These are phyloP conservation scores for Byssothecium circinans DNA, from an alignment of 2,329 filamentous ascomycete genomes.

Conservation along the genomic window DNA sequence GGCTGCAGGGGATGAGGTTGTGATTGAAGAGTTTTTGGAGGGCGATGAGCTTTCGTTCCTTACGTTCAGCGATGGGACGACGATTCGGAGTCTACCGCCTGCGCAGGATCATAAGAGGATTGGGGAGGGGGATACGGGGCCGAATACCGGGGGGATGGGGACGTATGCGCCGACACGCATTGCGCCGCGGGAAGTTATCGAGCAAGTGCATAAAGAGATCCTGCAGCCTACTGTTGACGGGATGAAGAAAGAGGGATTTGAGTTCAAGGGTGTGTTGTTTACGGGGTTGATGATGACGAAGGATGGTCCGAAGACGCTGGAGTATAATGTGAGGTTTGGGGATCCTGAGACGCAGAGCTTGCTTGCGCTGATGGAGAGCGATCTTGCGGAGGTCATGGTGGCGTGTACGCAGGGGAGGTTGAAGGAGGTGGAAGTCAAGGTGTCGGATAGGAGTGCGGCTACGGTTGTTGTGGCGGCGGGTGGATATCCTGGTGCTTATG, in stretches of 20 bases:
- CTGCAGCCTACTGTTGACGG: slow-evolving; percentile 88
- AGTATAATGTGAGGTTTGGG: slow-evolving; percentile 92
- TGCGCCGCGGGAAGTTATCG: slow-evolving; percentile 64
- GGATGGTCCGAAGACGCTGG: slow-evolving; percentile 76
- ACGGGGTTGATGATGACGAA: slow-evolving; percentile 93
- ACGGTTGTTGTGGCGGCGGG: slow-evolving; percentile 93
- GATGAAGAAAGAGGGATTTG: slow-evolving; percentile 71
- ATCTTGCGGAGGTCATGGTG: slow-evolving; percentile 85
- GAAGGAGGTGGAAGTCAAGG: slow-evolving; percentile 66
- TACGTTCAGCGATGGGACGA: slow-evolving; percentile 87
- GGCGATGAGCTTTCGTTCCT: slow-evolving; percentile 92
- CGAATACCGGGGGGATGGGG: slow-evolving; percentile 97
- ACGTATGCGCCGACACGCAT: slow-evolving; percentile 78
- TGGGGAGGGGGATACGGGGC: slow-evolving; percentile 83
- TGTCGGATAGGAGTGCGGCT: slow-evolving; percentile 73
- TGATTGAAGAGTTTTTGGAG: slow-evolving; percentile 90
- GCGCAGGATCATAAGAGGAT: slow-evolving; percentile 98
- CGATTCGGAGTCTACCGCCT: slow-evolving; percentile 79
- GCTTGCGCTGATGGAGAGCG: slow-evolving; percentile 78
- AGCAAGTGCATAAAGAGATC: slow-evolving; percentile 75
- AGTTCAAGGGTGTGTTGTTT: slow-evolving; percentile 70
- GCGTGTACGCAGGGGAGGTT: slow-evolving; percentile 79
- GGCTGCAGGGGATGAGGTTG: slow-evolving; percentile 81
- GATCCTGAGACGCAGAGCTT: slow-evolving; percentile 91
- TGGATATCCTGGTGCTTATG: slow-evolving; percentile 82